phyloP scores from a whole-genome alignment of 2,329 filamentous ascomycete species.

The Paecilomyces sp. region DNA sequence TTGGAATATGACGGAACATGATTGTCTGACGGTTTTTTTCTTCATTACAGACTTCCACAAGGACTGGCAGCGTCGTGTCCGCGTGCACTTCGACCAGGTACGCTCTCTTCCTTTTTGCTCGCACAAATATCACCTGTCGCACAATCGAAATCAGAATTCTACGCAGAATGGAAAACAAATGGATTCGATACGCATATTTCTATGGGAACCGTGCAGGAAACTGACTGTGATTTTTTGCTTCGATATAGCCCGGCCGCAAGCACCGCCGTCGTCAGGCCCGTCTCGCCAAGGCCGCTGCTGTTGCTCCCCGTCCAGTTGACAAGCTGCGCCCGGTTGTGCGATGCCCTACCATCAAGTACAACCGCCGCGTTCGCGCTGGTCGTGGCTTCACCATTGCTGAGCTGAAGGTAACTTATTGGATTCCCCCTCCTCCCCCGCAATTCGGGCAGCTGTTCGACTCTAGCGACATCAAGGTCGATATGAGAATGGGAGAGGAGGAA shows the following conservation, averaged over 20 bases:
- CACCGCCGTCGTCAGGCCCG: constrained; percentile 83
- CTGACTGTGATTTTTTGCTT: constrained; percentile 16
- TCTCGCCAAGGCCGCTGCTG: constrained; percentile 86
- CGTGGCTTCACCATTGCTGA: constrained; percentile 96
- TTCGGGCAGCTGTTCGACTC: neutral
- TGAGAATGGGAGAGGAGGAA: neutral
- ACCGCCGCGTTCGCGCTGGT: constrained; percentile 92
- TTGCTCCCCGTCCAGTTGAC: constrained; percentile 96
- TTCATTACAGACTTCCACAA: constrained; percentile 79
- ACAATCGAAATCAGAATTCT: neutral
- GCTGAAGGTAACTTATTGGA: constrained; percentile 72
- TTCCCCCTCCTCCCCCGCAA: neutral
- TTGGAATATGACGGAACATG: neutral
- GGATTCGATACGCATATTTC: neutral
- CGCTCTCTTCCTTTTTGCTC: constrained; percentile 33
- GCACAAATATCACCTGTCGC: neutral
- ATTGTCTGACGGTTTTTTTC: constrained; percentile 21
- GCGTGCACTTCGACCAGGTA: constrained; percentile 99
- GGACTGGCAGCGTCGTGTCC: constrained; percentile 99
- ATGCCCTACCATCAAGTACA: constrained; percentile 98
- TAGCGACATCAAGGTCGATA: neutral
- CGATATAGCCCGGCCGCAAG: constrained; percentile 84
- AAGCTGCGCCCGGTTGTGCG: constrained; percentile 92
- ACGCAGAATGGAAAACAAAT: neutral
- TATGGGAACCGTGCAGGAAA: constrained; percentile 11